Conservation (phyloP, 148 eudicot species). For the Amaranthus hypochondriacus region DNA sequence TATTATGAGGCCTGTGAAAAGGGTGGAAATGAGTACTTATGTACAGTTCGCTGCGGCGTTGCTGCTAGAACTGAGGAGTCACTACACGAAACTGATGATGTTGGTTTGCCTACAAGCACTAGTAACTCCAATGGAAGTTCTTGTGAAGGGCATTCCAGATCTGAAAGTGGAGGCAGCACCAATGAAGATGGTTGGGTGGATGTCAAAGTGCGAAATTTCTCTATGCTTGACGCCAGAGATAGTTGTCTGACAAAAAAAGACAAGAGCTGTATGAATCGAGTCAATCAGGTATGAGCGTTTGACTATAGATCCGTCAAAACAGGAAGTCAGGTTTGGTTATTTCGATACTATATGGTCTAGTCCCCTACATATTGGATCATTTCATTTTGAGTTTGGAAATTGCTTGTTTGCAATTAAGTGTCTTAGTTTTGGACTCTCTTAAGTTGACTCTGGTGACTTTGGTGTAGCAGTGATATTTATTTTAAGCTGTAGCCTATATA, state of each 20-base stretch:
- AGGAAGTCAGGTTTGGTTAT: background rate
- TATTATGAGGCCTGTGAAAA: constrained; percentile 45
- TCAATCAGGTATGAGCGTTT: constrained; percentile 38
- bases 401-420: background rate
- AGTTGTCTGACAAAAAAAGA: constrained; percentile 21
- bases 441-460: background rate
- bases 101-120: constrained; percentile 25
- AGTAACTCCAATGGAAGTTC: constrained; percentile 24
- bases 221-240: constrained; percentile 23
- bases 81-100: constrained; percentile 32
- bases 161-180: constrained; percentile 32
- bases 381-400: background rate
- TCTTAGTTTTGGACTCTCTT: background rate
- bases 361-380: background rate
- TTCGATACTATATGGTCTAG: background rate
- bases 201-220: constrained; percentile 45
- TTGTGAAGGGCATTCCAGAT: constrained; percentile 25
- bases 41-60: constrained; percentile 81
- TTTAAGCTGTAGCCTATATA: background rate
- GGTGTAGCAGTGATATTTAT: background rate
- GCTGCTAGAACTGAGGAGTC: constrained; percentile 45
- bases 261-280: constrained; percentile 19
- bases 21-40: constrained; percentile 60
- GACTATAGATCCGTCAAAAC: background rate
- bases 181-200: constrained; percentile 91